Conservation (phyloP, 2,329 filamentous ascomycete genomes). For the Clathrospora elynae region DNA sequence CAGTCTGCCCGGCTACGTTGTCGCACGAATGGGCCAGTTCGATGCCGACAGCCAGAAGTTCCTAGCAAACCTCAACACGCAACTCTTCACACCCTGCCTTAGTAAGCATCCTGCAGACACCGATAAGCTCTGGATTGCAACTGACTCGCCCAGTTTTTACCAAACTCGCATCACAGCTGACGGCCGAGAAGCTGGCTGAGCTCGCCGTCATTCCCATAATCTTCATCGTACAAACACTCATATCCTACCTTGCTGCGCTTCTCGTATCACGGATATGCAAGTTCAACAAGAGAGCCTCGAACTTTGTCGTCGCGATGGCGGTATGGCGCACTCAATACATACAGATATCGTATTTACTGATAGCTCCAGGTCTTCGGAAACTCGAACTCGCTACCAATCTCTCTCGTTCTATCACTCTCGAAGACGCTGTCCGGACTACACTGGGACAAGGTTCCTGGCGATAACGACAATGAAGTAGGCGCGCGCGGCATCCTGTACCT, state of each 20-base stretch:
- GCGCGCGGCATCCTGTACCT: conserved; percentile 94
- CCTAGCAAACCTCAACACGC: conserved; percentile 92
- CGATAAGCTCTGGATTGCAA: background rate
- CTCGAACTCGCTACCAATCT: conserved; percentile 96
- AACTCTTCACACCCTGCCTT: conserved; percentile 94
- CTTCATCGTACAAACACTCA: conserved; percentile 82
- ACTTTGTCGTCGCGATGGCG: conserved; percentile 97
- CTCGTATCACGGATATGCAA: conserved; percentile 74
- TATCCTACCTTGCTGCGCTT: conserved; percentile 80
- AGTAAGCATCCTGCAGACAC: conserved; percentile 60
- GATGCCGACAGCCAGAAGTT: conserved; percentile 97
- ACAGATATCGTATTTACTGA: conserved; percentile 18
- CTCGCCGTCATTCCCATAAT: conserved; percentile 95
- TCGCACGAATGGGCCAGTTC: conserved; percentile 88
- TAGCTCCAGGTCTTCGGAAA: conserved; percentile 80
- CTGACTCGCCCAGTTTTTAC: conserved; percentile 74
- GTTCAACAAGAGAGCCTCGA: conserved; percentile 82
- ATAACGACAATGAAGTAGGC: conserved; percentile 93
- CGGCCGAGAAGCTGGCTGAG: conserved; percentile 85
- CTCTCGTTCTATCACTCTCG: conserved; percentile 89
- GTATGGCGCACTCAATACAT: conserved; percentile 50
- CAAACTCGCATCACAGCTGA: conserved; percentile 93
- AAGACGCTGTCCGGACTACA: conserved; percentile 90
- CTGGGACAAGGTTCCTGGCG: conserved; percentile 87
- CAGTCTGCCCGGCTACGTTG: conserved; percentile 89